Base-by-base conservation (phyloP, 2,329 filamentous ascomycete genomes). In the Fonsecaea erecta region DNA sequence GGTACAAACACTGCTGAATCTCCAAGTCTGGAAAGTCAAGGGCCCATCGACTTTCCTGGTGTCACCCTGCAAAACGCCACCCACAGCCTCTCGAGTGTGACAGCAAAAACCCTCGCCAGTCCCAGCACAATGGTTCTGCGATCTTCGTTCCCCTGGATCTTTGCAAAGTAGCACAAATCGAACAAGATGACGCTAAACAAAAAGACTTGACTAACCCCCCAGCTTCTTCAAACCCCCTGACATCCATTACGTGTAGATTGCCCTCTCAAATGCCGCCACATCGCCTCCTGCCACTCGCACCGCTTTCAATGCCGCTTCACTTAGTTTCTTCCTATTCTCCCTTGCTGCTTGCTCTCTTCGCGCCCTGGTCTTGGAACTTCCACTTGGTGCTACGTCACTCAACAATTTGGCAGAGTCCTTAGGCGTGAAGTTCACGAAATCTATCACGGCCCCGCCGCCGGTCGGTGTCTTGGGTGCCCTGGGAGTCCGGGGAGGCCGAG, bases 301-400 rank as follows among this genome's bases (percentile, higher is more conserved):
- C 53, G 80, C 80, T 56, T 76, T 74, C 48, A 72, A 56, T 12
- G 71, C 71, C 21, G 71, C 70, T 43, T 73, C 71, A 32, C 64
- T 65, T 51, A 73, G 51, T 52, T 71, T 73, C 71, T 88, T 80
- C 72, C 91, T 83, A 77, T 89, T 88, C 74, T 97, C 94, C 60
- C 85, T 83, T 1, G 92, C 92, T 80, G 97, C 94, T 76, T 92
- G 90, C 77, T 98, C 94, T 57, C 95, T 82, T 62, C 93, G 82
- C n/a, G 92, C 92, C 76, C 97, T 97, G 8, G 95, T 98, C 85
- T 98, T 98, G 71, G 87, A 91, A 71, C 89, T 93, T 9, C 95
- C 95, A 70, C 90, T 93, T 0, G 94, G 94, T 52, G 95, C 95
- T 12, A 99, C 95, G 4, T 93, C 94, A 7, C 87, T 92, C 77